phyloP scores from a whole-genome alignment of 495 filamentous ascomycete species.

The Xylaria telfairii region DNA sequence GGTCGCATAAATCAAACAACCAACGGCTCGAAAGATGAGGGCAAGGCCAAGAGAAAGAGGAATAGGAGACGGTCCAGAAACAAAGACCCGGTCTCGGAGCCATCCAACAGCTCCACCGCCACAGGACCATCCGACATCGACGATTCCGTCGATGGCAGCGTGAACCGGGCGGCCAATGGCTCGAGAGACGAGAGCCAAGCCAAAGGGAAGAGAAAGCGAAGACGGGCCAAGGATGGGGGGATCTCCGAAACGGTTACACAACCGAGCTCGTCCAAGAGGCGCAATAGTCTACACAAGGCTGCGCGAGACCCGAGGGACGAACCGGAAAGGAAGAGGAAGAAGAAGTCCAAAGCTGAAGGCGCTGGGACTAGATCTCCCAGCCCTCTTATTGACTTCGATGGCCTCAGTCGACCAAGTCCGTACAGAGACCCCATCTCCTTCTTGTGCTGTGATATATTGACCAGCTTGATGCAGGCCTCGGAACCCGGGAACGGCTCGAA shows the following conservation, averaged over 20 bases:
- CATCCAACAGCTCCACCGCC: constrained; percentile 28
- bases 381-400: constrained; percentile 77
- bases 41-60: constrained; percentile 34
- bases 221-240: constrained; percentile 35
- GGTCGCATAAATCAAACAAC: constrained; percentile 29
- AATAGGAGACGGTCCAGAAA: constrained; percentile 34
- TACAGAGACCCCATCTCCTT: constrained; percentile 14
- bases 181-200: constrained; percentile 27
- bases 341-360: constrained; percentile 40
- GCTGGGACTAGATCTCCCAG: constrained; percentile 54
- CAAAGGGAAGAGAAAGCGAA: constrained; percentile 34
- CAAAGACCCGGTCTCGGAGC: constrained; percentile 4
- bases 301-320: constrained; percentile 79
- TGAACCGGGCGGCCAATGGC: constrained; percentile 25
- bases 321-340: constrained; percentile 53
- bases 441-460: constrained; percentile 25
- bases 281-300: constrained; percentile 66
- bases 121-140: constrained; percentile 31
- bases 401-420: constrained; percentile 73
- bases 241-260: constrained; percentile 38
- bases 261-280: constrained; percentile 42
- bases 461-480: constrained; percentile 60
- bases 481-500: constrained; percentile 81
- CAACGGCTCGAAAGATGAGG: constrained; percentile 25
- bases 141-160: constrained; percentile 34